Percentiles rank a stretch among this genome's conserved stretches.
phyloP scores from a whole-genome alignment of 2,329 filamentous ascomycete genomes.

The Aspergillus luchuensis region DNA sequence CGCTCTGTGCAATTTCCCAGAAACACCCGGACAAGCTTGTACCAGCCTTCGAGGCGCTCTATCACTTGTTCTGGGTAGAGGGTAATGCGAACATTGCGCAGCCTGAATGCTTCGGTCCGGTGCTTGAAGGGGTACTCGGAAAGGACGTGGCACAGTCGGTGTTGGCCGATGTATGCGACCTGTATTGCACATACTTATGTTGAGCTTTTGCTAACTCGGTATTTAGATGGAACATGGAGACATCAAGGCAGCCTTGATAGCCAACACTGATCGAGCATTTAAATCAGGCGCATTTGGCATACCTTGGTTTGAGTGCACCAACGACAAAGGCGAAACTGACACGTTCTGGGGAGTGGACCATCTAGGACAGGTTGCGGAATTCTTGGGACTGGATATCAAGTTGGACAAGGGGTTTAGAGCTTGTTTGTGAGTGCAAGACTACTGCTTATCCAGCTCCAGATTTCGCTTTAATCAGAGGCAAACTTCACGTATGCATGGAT shows the following conservation, averaged over 20 bases:
- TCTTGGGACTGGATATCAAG: conserved; percentile 52
- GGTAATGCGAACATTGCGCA: conserved; percentile 47
- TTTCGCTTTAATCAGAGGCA: neutral
- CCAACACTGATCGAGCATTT: conserved; percentile 56
- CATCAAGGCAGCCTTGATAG: conserved; percentile 50
- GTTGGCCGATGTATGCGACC: conserved; percentile 42
- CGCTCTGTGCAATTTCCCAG: conserved; percentile 52
- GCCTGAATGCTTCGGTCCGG: conserved; percentile 46
- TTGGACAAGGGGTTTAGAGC: conserved; percentile 34
- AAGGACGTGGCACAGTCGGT: conserved; percentile 46
- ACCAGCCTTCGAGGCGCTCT: conserved; percentile 51
- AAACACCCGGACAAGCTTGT: conserved; percentile 46
- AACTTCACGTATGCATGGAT: neutral
- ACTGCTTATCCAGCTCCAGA: neutral
- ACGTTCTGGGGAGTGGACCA: conserved; percentile 64
- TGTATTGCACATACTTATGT: neutral
- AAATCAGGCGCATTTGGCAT: conserved; percentile 61
- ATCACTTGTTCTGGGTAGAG: conserved; percentile 56
- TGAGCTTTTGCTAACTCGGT: neutral
- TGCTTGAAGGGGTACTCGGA: conserved; percentile 52
- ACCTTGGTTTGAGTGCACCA: conserved; percentile 61
- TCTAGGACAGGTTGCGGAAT: conserved; percentile 56
- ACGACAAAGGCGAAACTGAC: conserved; percentile 56
- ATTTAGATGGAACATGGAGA: conserved; percentile 35
- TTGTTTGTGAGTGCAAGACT: conserved; percentile 21